These are phyloP conservation scores for Symbiodinium pilosum DNA, from an alignment of 73 alveolate genomes.

Conservation along the genomic window DNA sequence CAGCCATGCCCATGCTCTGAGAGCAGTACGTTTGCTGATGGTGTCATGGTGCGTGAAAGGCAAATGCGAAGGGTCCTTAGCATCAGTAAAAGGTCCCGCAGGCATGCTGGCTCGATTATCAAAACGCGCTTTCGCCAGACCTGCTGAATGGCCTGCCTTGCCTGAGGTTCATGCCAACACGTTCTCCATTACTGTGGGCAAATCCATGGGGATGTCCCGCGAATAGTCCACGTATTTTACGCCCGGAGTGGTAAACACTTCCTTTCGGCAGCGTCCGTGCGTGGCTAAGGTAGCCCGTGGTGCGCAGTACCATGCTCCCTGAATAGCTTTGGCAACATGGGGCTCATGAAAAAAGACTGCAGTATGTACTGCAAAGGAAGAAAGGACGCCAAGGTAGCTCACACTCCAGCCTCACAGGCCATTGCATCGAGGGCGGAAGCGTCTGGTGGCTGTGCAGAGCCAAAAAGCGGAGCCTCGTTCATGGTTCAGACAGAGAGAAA, in stretches of 20 bases:
- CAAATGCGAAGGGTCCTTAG: conserved; percentile 69
- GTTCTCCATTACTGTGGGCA: conserved; percentile 67
- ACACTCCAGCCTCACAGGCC: background rate
- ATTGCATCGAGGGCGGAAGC: background rate
- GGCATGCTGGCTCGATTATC: too few species aligned
- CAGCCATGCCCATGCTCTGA: too few species aligned
- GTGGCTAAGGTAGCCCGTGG: too few species aligned
- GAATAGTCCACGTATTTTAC: conserved; percentile 72
- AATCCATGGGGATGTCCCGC: conserved; percentile 72
- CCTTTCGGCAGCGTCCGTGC: background rate
- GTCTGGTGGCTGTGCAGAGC: background rate
- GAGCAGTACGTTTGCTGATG: conserved; percentile 30
- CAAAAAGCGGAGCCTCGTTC: background rate
- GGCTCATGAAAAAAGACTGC: too few species aligned
- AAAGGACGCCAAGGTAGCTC: too few species aligned
- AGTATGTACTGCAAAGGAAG: too few species aligned
- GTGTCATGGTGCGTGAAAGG: conserved; percentile 94
- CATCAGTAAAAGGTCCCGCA: too few species aligned
- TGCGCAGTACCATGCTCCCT: too few species aligned
- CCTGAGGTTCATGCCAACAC: too few species aligned
- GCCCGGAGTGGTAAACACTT: background rate
- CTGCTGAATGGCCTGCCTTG: too few species aligned
- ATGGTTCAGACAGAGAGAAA: background rate
- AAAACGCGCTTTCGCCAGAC: too few species aligned
- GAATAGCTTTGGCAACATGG: too few species aligned